phyloP scores from a whole-genome alignment of 2,329 filamentous ascomycete species.

The Nothophaeocryptopus gaeumannii region DNA sequence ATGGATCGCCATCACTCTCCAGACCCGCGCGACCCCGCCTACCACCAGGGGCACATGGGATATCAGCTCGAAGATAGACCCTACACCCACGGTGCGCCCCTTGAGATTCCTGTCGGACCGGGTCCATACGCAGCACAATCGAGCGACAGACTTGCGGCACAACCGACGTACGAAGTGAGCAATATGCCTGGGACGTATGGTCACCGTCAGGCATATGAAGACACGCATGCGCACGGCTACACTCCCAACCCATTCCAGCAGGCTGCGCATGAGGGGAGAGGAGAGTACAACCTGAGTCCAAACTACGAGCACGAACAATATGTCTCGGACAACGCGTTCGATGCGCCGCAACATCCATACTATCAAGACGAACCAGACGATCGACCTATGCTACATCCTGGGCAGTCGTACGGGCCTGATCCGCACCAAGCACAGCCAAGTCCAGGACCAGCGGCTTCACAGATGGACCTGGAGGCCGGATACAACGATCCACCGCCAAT shows the following conservation, averaged over 20 bases:
- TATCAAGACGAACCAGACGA: slow-evolving; percentile 66
- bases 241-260: slow-evolving; percentile 42
- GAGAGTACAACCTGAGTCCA: slow-evolving; percentile 67
- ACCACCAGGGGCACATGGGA: slow-evolving; percentile 72
- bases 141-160: slow-evolving; percentile 74
- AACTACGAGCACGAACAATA: slow-evolving; percentile 77
- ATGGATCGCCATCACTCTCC: slow-evolving; percentile 35
- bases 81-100: slow-evolving; percentile 54
- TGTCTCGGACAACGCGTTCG: slow-evolving; percentile 60
- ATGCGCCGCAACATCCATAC: slow-evolving; percentile 47
- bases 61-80: slow-evolving; percentile 82
- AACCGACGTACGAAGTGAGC: slow-evolving; percentile 77
- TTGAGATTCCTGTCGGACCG: slow-evolving; percentile 68
- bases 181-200: slow-evolving; percentile 64
- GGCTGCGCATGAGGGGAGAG: slow-evolving; percentile 41
- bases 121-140: slow-evolving; percentile 45
- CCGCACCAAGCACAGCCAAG: slow-evolving; percentile 39
- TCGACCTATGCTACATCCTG: slow-evolving; percentile 71
- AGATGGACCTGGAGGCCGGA: slow-evolving; percentile 34
- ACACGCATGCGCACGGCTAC: slow-evolving; percentile 44
- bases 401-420: slow-evolving; percentile 61
- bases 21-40: slow-evolving; percentile 54
- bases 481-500: slow-evolving; percentile 47
- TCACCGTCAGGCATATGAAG: slow-evolving; percentile 60
- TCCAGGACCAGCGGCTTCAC: slow-evolving; percentile 43